phyloP scores from a whole-genome alignment of 192 early-diverging fungal species.

The Coemansia sp. region DNA sequence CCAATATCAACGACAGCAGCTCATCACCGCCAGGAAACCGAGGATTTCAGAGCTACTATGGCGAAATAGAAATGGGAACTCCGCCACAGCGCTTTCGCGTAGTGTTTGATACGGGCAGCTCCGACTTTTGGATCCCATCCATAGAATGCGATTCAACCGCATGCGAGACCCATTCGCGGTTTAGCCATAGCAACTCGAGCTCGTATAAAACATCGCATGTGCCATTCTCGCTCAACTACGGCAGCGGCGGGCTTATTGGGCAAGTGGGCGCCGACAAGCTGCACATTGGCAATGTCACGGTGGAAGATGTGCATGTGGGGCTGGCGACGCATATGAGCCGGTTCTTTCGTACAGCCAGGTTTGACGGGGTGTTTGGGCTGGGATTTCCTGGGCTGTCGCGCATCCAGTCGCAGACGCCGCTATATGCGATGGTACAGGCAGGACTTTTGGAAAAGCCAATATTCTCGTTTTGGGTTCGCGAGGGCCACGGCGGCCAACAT shows the following conservation, averaged over 20 bases:
- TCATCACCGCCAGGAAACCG: conserved; percentile 33
- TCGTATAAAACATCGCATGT: conserved; percentile 39
- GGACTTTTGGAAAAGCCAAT: conserved; percentile 37
- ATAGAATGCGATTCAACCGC: conserved; percentile 50
- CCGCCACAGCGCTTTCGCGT: conserved; percentile 57
- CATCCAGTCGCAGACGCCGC: conserved; percentile 43
- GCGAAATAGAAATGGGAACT: conserved; percentile 51
- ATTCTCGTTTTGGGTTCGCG: conserved; percentile 46
- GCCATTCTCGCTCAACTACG: conserved; percentile 55
- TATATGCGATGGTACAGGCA: conserved; percentile 37
- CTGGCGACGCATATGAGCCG: conserved; percentile 51
- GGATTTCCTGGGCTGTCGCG: conserved; percentile 54
- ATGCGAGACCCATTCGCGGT: conserved; percentile 49
- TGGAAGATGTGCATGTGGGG: conserved; percentile 50
- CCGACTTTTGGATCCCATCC: conserved; percentile 61
- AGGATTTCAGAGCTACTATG: conserved; percentile 51
- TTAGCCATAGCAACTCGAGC: conserved; percentile 44
- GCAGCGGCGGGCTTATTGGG: conserved; percentile 55
- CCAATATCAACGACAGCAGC: conserved; percentile 33
- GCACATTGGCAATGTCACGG: conserved; percentile 40
- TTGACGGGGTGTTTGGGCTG: conserved; percentile 62
- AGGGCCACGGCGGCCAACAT: conserved; percentile 38
- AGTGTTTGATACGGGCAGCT: conserved; percentile 62
- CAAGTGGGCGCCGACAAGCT: conserved; percentile 53
- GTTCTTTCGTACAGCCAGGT: conserved; percentile 49